These are phyloP conservation scores for Albatrellus ellisii DNA, from an alignment of 768 basidiomycete genomes.

Conservation along the genomic window DNA sequence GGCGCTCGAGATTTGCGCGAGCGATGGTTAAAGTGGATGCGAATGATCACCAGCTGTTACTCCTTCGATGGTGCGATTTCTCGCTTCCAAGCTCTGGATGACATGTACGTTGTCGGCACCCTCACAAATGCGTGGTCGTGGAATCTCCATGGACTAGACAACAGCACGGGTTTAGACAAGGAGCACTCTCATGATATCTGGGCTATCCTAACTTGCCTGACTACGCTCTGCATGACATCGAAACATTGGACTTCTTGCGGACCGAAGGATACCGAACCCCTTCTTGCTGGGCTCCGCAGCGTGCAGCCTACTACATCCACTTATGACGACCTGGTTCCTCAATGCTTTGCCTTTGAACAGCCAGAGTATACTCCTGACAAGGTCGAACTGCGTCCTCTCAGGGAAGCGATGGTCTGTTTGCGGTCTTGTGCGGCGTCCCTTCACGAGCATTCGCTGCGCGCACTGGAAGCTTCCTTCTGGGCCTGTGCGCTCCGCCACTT, in stretches of 20 bases:
- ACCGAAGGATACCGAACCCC: background rate
- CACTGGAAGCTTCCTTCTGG: constrained; percentile 2
- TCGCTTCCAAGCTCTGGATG: too few relatives aligned
- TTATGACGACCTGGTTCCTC: background rate
- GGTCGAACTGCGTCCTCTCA: background rate
- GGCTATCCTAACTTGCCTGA: background rate
- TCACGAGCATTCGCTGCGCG: background rate
- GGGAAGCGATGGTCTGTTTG: background rate
- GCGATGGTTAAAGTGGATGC: constrained; percentile 18
- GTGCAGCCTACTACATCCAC: background rate
- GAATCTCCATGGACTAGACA: too few relatives aligned
- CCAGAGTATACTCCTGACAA: background rate
- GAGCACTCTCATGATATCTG: too few relatives aligned
- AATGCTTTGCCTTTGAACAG: background rate
- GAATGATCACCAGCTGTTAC: constrained; percentile 14
- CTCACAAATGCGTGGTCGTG: too few relatives aligned
- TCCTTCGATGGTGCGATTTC: background rate
- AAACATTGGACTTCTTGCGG: background rate
- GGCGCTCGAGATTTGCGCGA: background rate
- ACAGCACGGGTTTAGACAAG: too few relatives aligned
- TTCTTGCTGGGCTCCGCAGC: background rate
- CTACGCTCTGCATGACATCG: background rate
- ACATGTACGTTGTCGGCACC: too few relatives aligned
- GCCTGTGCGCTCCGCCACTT: constrained; percentile 1
- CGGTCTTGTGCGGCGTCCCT: background rate